These are phyloP conservation scores for Cyclocybe cylindracea DNA, from an alignment of 768 basidiomycete genomes.

Conservation along the genomic window DNA sequence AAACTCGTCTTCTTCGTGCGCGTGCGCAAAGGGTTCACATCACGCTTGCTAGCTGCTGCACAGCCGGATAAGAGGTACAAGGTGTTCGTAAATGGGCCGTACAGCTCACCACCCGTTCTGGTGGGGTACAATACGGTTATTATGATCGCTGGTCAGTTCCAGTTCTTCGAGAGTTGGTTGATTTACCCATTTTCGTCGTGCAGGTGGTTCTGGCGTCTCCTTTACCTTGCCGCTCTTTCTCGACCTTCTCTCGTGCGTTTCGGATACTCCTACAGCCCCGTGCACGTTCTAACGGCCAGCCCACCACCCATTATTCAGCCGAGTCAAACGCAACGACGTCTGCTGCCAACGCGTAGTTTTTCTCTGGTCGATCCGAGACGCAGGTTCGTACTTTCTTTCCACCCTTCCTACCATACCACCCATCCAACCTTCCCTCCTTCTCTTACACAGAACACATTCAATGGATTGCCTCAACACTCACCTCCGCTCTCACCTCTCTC, in stretches of 20 bases:
- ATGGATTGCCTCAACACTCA: slow-evolving; percentile 43
- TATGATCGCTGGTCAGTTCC: slow-evolving; percentile 40
- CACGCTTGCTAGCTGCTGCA: slow-evolving; percentile 38
- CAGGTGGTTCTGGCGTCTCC: slow-evolving; percentile 53
- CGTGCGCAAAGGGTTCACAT: slow-evolving; percentile 62
- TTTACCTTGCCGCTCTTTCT: slow-evolving; percentile 47
- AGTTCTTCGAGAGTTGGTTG: neutral
- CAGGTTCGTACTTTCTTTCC: slow-evolving; percentile 24
- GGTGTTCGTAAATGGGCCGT: slow-evolving; percentile 56
- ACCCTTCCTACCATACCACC: neutral
- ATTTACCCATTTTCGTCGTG: neutral
- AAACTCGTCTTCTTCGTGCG: slow-evolving; percentile 61
- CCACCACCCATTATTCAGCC: slow-evolving; percentile 16
- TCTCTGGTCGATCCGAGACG: slow-evolving; percentile 46
- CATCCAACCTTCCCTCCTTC: neutral
- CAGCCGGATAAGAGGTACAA: slow-evolving; percentile 26
- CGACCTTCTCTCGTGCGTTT: slow-evolving; percentile 39
- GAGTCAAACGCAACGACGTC: slow-evolving; percentile 22
- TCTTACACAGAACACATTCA: slow-evolving; percentile 32
- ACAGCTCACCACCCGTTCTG: slow-evolving; percentile 38
- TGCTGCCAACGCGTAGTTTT: slow-evolving; percentile 35
- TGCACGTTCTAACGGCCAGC: neutral
- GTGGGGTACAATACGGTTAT: slow-evolving; percentile 38
- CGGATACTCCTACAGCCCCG: neutral
- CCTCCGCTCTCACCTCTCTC: slow-evolving; percentile 23